Evolutionary conservation across 1,284 basidiomycete species (phyloP).

Genomic region (Dichomitus squalens): DNA sequence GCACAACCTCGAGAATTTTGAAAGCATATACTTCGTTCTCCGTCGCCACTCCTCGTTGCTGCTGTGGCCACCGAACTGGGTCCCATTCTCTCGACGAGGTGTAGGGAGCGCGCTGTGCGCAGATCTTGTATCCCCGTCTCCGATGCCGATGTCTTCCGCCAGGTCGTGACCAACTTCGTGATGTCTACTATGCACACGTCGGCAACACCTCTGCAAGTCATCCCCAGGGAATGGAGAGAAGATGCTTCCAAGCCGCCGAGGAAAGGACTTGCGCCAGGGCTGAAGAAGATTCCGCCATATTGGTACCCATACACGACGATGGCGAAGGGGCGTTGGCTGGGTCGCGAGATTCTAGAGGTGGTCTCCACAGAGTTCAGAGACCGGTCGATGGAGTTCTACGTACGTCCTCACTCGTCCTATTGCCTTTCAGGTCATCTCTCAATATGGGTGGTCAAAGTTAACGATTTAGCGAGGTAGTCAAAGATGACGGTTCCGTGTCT

Average conservation of each 20-base stretch:
- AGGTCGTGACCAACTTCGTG: conserved; percentile 24
- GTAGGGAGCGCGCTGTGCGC: conserved; percentile 21
- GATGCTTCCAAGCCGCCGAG: not conserved
- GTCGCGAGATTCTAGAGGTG: conserved; percentile 83
- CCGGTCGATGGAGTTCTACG: conserved; percentile 91
- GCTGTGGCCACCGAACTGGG: conserved; percentile 17
- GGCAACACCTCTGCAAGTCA: not conserved
- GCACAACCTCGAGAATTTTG: not conserved
- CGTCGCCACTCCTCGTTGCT: not conserved
- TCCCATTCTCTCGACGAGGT: conserved; percentile 13
- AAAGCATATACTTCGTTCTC: too few species aligned
- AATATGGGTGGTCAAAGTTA: too few species aligned
- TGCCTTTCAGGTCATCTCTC: conserved; percentile 4
- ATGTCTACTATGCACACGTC: conserved; percentile 15
- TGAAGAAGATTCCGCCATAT: conserved; percentile 76
- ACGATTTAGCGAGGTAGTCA: too few species aligned
- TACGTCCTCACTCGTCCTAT: conserved; percentile 45
- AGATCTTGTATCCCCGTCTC: conserved; percentile 19
- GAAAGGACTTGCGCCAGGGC: conserved; percentile 35
- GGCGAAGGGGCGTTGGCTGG: conserved; percentile 90
- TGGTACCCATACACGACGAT: conserved; percentile 89
- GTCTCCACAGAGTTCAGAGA: conserved; percentile 91
- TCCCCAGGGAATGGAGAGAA: not conserved
- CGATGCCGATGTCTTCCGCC: conserved; percentile 24
- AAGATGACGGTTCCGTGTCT: too few species aligned